Conservation (phyloP, 176 grass and related monocot genomes). For the Areca catechu region DNA sequence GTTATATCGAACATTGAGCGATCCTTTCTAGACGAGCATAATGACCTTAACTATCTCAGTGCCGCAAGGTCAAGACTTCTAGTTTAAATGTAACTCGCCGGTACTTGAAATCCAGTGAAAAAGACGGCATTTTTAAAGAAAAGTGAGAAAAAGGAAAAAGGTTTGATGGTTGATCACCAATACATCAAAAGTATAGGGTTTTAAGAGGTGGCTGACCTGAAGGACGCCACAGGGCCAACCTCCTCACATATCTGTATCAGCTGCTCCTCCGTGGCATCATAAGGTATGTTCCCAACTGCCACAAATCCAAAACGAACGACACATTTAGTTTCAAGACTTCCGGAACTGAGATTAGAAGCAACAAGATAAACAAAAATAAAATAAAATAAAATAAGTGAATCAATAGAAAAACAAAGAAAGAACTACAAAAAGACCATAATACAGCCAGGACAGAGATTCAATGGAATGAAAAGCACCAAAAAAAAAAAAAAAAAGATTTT, state of each 20-base stretch:
- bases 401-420: background rate
- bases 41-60: no score
- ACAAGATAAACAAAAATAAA: background rate
- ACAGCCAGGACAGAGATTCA: background rate
- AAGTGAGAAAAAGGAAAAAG: no score
- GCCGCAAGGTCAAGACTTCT: no score
- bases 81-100: no score
- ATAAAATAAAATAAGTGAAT: no score
- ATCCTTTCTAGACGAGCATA: no score
- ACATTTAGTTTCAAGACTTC: background rate
- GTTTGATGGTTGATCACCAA: no score
- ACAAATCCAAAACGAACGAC: constrained; percentile 15
- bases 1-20: no score
- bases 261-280: constrained; percentile 89
- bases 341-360: background rate
- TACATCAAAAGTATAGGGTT: constrained; percentile 2
- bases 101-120: no score
- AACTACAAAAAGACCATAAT: background rate
- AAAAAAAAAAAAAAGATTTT: no score
- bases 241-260: constrained; percentile 93
- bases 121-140: background rate
- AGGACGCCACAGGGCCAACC: constrained; percentile 82
- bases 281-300: constrained; percentile 93
- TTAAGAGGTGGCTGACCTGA: constrained; percentile 49
- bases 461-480: background rate